Conservation (phyloP, 2,329 filamentous ascomycete species). For the Alternaria angustiovoidea region DNA sequence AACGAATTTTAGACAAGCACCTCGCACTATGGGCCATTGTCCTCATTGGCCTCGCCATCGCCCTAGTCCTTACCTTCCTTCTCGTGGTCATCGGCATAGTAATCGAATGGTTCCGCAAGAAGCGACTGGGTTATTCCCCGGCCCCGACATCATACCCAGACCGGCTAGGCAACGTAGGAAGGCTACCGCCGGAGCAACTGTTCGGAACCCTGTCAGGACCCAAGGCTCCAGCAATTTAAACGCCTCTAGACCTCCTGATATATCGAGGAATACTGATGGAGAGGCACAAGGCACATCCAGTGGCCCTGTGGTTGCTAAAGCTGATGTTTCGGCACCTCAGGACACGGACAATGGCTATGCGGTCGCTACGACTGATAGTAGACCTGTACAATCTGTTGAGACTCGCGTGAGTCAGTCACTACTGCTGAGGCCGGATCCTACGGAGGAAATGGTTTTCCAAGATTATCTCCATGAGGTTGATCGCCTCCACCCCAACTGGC, state of each 20-base stretch:
- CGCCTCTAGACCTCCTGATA: not conserved
- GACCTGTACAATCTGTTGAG: not conserved
- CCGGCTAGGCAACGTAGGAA: conserved; percentile 57
- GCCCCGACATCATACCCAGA: conserved; percentile 68
- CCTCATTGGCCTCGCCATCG: conserved; percentile 80
- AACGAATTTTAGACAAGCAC: conserved; percentile 56
- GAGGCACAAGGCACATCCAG: not conserved
- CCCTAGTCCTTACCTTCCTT: conserved; percentile 78
- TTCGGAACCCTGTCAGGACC: conserved; percentile 48
- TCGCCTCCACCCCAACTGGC: not conserved
- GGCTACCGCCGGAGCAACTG: conserved; percentile 59
- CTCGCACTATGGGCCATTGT: conserved; percentile 80
- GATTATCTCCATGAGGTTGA: not conserved
- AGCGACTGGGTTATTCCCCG: conserved; percentile 80
- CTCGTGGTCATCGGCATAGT: conserved; percentile 78
- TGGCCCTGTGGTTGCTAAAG: not conserved
- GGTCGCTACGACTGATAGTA: not conserved
- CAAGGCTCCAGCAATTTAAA: conserved; percentile 44
- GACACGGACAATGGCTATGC: not conserved
- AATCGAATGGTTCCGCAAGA: conserved; percentile 78
- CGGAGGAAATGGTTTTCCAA: no score
- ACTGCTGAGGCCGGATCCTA: not conserved
- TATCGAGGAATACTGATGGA: not conserved
- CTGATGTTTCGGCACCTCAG: not conserved
- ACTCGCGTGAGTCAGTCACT: not conserved